phyloP scores from a whole-genome alignment of 495 filamentous ascomycete species.

The Penicillium manginii region DNA sequence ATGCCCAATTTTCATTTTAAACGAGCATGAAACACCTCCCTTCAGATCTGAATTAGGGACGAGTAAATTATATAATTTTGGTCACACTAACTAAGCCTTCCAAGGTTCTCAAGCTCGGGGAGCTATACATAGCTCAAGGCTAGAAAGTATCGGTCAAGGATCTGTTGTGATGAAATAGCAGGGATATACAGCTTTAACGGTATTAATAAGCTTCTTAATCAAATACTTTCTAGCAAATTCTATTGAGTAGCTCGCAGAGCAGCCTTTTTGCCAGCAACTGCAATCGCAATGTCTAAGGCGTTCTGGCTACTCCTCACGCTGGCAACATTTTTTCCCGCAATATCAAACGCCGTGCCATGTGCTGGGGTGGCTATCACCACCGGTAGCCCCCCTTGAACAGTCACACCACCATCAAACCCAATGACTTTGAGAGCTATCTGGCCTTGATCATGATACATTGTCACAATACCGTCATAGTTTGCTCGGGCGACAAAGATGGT shows the following conservation, averaged over 20 bases:
- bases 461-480: conserved; percentile 15
- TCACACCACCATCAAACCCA: conserved; percentile 16
- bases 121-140: no score
- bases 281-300: conserved; percentile 12
- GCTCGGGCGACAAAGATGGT: conserved; percentile 14
- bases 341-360: conserved; percentile 16
- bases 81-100: no score
- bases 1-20: no score
- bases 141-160: no score
- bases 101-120: no score
- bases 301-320: conserved; percentile 11
- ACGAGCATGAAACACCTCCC: no score
- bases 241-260: not conserved
- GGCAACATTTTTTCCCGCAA: conserved; percentile 13
- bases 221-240: not conserved
- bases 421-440: conserved; percentile 19
- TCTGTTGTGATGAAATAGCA: no score
- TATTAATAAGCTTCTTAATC: no score
- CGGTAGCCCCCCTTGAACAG: conserved; percentile 15
- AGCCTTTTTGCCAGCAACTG: conserved; percentile 10
- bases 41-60: no score
- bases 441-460: conserved; percentile 21
- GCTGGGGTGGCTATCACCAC: conserved; percentile 12
- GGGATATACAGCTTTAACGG: no score
- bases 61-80: no score